Percentiles rank a stretch among this genome's conserved stretches.
phyloP scores from a whole-genome alignment of 805 yeast species.

The Wickerhamiella australiensis region DNA sequence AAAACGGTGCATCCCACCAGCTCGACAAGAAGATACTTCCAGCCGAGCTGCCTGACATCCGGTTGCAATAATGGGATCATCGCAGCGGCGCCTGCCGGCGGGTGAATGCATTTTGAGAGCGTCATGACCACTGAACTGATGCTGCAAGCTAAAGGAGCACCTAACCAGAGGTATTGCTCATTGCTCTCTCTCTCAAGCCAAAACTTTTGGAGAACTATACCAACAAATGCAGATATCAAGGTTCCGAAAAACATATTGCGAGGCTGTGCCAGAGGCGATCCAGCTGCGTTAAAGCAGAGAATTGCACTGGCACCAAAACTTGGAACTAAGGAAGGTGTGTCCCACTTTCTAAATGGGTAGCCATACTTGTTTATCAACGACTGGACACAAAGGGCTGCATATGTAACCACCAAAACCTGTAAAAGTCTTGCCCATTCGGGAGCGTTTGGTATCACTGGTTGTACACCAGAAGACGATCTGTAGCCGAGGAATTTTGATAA shows the following conservation, averaged over 20 bases:
- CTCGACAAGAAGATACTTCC: conserved; percentile 55
- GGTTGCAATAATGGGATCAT: conserved; percentile 42
- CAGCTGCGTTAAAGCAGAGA: conserved; percentile 42
- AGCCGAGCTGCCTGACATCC: conserved; percentile 38
- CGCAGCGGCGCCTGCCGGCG: conserved; percentile 65
- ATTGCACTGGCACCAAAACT: conserved; percentile 50
- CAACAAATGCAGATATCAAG: conserved; percentile 40
- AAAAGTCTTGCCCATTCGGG: conserved; percentile 13
- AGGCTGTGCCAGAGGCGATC: conserved; percentile 54
- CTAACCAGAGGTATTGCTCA: conserved; percentile 40
- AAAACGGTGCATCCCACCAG: conserved; percentile 39
- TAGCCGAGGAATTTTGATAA: conserved; percentile 22
- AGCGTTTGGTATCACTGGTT: neutral
- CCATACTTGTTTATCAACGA: conserved; percentile 22
- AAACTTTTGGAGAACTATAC: conserved; percentile 43
- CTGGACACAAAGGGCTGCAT: conserved; percentile 24
- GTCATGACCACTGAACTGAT: conserved; percentile 43
- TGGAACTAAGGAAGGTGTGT: conserved; percentile 25
- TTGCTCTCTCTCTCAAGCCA: conserved; percentile 37
- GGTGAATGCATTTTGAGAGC: conserved; percentile 46
- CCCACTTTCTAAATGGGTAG: conserved; percentile 20
- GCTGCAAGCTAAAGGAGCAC: conserved; percentile 48
- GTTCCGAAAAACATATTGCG: conserved; percentile 47
- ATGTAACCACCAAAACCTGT: conserved; percentile 21
- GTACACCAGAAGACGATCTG: conserved; percentile 11